Percentiles rank a stretch among this genome's conserved stretches.
Evolutionary conservation across 192 early-diverging fungal species (phyloP).

Genomic region (Coemansia sp.): DNA sequence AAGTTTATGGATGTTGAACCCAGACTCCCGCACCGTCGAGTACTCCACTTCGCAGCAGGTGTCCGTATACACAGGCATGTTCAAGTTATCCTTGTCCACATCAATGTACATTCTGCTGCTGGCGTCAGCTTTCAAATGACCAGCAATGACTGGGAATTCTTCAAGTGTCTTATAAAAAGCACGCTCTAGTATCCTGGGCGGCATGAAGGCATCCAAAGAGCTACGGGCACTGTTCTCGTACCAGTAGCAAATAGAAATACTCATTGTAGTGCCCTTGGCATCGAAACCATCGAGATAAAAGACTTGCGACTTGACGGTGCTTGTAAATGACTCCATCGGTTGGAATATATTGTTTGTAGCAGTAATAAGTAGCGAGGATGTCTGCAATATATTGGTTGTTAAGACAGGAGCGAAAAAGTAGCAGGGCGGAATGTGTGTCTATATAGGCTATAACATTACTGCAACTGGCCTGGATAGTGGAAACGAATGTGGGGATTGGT

Average conservation of each 20-base stretch:
- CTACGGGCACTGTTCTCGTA: slow-evolving; percentile 13
- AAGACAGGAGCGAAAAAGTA: no score
- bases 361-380: no score
- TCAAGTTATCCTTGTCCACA: slow-evolving; percentile 15
- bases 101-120: slow-evolving; percentile 1
- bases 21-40: background rate
- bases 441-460: no score
- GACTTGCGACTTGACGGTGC: background rate
- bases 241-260: slow-evolving; percentile 14
- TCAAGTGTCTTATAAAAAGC: slow-evolving; percentile 18
- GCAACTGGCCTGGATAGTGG: no score
- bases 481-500: no score
- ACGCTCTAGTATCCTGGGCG: slow-evolving; percentile 5
- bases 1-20: background rate
- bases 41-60: background rate
- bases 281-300: slow-evolving; percentile 14
- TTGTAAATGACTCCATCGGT: slow-evolving; percentile 5
- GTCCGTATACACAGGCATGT: slow-evolving; percentile 32
- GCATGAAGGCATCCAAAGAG: slow-evolving; percentile 20
- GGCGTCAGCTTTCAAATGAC: background rate
- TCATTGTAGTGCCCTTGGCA: background rate
- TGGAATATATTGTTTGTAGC: no score
- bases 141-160: slow-evolving; percentile 23
- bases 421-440: no score
- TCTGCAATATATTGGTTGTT: no score